Percentiles rank a stretch among this genome's conserved stretches.
phyloP scores from a whole-genome alignment of 768 basidiomycete species.

The Termitomyces bulborhizus region DNA sequence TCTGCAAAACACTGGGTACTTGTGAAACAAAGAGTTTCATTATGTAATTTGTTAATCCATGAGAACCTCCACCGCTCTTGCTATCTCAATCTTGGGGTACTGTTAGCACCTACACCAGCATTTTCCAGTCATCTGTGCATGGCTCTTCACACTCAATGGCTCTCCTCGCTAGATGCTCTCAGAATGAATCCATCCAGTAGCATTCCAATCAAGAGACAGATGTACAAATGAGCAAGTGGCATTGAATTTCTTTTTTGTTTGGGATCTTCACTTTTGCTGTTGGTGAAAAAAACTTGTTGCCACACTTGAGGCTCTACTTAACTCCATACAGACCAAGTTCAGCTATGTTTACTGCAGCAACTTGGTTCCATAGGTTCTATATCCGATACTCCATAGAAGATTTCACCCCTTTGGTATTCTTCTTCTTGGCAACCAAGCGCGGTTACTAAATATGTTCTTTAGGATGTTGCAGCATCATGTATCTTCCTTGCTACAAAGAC shows the following conservation, averaged over 20 bases:
- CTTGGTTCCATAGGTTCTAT: constrained; percentile 89
- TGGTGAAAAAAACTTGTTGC: constrained; percentile 25
- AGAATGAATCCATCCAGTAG: constrained; percentile 50
- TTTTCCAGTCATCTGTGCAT: neutral
- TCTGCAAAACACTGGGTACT: too few relatives aligned
- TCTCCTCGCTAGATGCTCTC: constrained; percentile 59
- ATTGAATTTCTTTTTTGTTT: constrained; percentile 83
- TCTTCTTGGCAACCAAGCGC: neutral
- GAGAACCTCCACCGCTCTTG: too few relatives aligned
- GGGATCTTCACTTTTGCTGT: constrained; percentile 74
- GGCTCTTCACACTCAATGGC: constrained; percentile 50
- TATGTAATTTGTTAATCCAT: constrained; percentile 1
- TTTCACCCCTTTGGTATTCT: constrained; percentile 67
- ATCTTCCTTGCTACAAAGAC: constrained; percentile 90
- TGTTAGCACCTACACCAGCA: neutral
- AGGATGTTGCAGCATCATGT: constrained; percentile 84
- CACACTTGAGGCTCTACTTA: constrained; percentile 11
- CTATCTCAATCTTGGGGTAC: too few relatives aligned
- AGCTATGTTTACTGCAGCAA: constrained; percentile 81
- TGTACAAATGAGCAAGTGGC: constrained; percentile 75
- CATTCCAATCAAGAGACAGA: constrained; percentile 55
- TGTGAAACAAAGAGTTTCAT: neutral
- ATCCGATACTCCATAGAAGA: constrained; percentile 84
- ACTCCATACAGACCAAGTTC: constrained; percentile 55
- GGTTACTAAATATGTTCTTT: constrained; percentile 8